phyloP scores from a whole-genome alignment of 306 rosid genomes.

The Lotus japonicus region DNA sequence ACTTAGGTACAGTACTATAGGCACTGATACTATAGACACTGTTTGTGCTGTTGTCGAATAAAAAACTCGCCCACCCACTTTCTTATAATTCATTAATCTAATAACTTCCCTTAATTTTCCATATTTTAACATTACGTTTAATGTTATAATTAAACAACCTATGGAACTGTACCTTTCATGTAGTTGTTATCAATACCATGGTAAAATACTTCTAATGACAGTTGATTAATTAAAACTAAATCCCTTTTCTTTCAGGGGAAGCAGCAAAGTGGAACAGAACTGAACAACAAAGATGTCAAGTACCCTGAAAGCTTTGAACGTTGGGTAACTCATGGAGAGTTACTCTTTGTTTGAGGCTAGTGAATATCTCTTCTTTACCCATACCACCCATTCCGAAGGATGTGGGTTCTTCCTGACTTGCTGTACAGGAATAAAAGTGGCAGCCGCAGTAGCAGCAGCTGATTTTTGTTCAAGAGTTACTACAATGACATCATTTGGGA shows the following conservation, averaged over 20 bases:
- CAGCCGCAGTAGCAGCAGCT: slow-evolving; percentile 22
- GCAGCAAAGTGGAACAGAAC: slow-evolving; percentile 31
- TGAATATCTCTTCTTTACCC: neutral
- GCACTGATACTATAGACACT: too few species aligned
- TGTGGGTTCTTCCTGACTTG: slow-evolving; percentile 38
- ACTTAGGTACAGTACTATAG: too few species aligned
- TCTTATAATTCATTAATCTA: too few species aligned
- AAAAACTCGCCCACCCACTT: too few species aligned
- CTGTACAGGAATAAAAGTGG: slow-evolving; percentile 49
- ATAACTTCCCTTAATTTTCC: too few species aligned
- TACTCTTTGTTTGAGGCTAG: slow-evolving; percentile 25
- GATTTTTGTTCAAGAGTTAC: slow-evolving; percentile 26
- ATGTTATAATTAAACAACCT: too few species aligned
- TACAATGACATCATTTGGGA: slow-evolving; percentile 25
- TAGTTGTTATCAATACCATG: too few species aligned
- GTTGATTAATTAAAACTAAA: too few species aligned
- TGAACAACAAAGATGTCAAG: slow-evolving; percentile 10
- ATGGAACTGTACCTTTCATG: too few species aligned
- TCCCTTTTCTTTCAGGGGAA: slow-evolving; percentile 35
- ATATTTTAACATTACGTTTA: too few species aligned
- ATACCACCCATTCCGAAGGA: slow-evolving; percentile 49
- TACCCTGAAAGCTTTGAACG: slow-evolving; percentile 30
- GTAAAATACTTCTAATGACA: too few species aligned
- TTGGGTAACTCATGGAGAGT: slow-evolving; percentile 44
- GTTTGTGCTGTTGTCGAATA: too few species aligned